These are phyloP conservation scores for Anethum foeniculum DNA, from an alignment of 140 eudicot genomes.

Conservation along the genomic window DNA sequence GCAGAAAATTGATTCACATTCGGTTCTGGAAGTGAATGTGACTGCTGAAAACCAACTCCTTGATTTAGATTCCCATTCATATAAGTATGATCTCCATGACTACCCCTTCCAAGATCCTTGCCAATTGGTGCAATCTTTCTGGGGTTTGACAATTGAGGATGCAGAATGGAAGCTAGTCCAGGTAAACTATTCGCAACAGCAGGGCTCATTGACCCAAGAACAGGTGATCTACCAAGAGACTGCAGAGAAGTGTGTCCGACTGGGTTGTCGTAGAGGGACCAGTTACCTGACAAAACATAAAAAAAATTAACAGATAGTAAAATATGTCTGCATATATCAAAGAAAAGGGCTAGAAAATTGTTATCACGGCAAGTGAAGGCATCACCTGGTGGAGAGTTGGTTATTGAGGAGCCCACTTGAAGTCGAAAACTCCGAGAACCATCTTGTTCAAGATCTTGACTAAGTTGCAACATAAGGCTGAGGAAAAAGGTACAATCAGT, in stretches of 20 bases:
- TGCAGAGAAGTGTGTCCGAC: slow-evolving; percentile 51
- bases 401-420: slow-evolving; percentile 59
- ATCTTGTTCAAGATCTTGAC: slow-evolving; percentile 69
- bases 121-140: slow-evolving; percentile 65
- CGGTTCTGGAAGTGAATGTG: slow-evolving; percentile 66
- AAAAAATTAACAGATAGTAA: neutral
- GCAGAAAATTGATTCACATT: slow-evolving; percentile 39
- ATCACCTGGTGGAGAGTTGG: slow-evolving; percentile 71
- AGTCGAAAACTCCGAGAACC: slow-evolving; percentile 57
- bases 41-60: slow-evolving; percentile 39
- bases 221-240: slow-evolving; percentile 58
- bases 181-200: slow-evolving; percentile 33
- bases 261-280: slow-evolving; percentile 74
- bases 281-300: slow-evolving; percentile 39
- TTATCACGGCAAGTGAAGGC: slow-evolving; percentile 4
- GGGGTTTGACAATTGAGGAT: slow-evolving; percentile 33
- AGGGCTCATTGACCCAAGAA: slow-evolving; percentile 45
- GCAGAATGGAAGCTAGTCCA: slow-evolving; percentile 62
- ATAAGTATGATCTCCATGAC: slow-evolving; percentile 31
- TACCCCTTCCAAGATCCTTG: slow-evolving; percentile 42
- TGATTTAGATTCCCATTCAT: slow-evolving; percentile 31
- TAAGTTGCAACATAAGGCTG: slow-evolving; percentile 62
- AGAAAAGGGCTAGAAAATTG: neutral
- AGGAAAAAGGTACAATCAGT: slow-evolving; percentile 13
- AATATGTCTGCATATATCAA: slow-evolving; percentile 2